Evolutionary conservation across 2,329 filamentous ascomycete species (phyloP), one percentile per base, ranked within the genome.

Genomic region (Hypoxylon sp.): DNA sequence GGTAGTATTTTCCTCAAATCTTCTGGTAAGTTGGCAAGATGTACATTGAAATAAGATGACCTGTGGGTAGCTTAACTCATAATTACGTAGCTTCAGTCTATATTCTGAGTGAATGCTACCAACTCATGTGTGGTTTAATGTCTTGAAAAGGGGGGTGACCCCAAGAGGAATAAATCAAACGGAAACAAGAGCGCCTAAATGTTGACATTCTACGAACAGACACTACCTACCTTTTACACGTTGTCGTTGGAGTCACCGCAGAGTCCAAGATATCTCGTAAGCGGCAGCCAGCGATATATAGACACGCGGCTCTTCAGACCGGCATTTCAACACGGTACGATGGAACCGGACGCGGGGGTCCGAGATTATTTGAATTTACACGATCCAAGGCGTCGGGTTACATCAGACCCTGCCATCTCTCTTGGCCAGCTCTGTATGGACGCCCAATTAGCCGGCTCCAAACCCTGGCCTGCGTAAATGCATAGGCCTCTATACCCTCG

Each of bases 381-480:
- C 46, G 59, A 32, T 21, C 61, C 27, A 17, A 61, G 32, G 37
- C n/a, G 35, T 19, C 50, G 27, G 65, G 68, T 68, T 70, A 61
- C 61, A 68, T 70, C 29, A 50, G 42, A 37, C 11, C 27, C 51
- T 48, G 50, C 39, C 35, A 59, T 31, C 21, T 59, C 54, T 47
- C 67, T 61, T 65, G 53, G 64, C 53, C 46, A 29, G 2, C n/a
- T 19, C 53, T 59, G 50, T 47, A 51, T 63, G 57, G 53, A 57
- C 27, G 13, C 10, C 31, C 19, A 65, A 70, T 70, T 70, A 70
- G 68, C 68, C 65, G 65, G 55, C 44, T 29, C 24, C 11, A 44
- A 57, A 24, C 31, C 57, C 59, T 54, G 48, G 39, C 13, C 51
- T n/a, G 55, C 39, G 21, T 32, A 62, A 62, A 65, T 39, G 53